Evolutionary conservation across 176 grass and related monocot genomes (phyloP).

Genomic region (Avena insularis): DNA sequence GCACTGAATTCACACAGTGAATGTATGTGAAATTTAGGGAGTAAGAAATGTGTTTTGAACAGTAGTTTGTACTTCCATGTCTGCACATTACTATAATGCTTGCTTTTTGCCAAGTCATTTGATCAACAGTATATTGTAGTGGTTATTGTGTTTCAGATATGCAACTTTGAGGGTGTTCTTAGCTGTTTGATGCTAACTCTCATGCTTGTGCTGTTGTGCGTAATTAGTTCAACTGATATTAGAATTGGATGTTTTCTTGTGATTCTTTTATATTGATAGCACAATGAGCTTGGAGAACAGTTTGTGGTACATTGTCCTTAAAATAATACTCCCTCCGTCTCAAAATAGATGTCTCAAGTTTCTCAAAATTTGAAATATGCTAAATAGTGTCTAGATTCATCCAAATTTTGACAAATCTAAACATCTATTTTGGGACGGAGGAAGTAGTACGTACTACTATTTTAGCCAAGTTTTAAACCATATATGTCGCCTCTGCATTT

Average conservation of each 20-base stretch:
- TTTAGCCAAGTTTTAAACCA: neutral
- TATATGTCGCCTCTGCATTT: neutral
- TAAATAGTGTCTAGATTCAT: too few relatives aligned
- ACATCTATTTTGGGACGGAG: too few relatives aligned
- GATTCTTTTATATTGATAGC: slow-evolving; percentile 8
- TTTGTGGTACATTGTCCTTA: neutral
- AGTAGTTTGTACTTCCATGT: neutral
- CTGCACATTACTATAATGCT: slow-evolving; percentile 21
- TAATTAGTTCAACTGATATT: neutral
- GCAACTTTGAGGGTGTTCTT: neutral
- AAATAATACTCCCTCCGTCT: too few relatives aligned
- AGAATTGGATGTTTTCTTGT: neutral
- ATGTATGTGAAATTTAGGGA: neutral
- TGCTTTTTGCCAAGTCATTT: neutral
- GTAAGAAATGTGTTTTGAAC: neutral
- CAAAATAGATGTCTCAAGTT: too few relatives aligned
- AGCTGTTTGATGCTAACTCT: neutral
- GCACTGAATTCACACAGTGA: neutral
- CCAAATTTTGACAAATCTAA: too few relatives aligned
- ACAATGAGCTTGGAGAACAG: slow-evolving; percentile 7
- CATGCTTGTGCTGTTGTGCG: neutral
- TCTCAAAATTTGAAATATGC: too few relatives aligned
- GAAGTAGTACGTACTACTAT: neutral
- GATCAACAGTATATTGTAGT: neutral
- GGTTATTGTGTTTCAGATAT: neutral